Base-by-base conservation (phyloP, 1,139 yeast species). In the Blastobotrys arbuscula region DNA sequence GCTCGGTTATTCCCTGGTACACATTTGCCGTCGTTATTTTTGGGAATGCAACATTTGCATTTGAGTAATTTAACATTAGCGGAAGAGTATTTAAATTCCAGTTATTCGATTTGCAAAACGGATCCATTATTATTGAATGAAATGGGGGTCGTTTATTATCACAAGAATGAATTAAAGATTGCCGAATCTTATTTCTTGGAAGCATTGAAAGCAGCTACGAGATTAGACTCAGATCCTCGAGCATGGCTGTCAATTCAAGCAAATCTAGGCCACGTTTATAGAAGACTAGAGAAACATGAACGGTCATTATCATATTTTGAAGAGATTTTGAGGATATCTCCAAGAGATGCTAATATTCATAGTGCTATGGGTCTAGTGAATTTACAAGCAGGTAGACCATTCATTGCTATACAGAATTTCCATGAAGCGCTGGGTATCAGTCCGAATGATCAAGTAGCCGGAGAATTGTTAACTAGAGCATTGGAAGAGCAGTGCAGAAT, bases 11-110 rank as follows among this genome's bases (percentile, higher is more conserved):
- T 92, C 61, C 97, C 96, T 0, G 98, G 98, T 2, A 84, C 94
- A 5, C 97, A 92, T 66, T 69, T 90, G 45, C 98, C 98, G 2
- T 82, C 86, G 58, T 70, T 94, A 51, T 92, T 87, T 60, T 73
- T 94, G 44, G 99, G 98, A 2, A 94, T 92, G 96, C 97, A 94
- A 68, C 94, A 92, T 66, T 70, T 89, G 55, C 90, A 87, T 55
- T 84, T 92, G 80, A 84, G 83, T 62, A 90, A 90, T 59, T 70
- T 86, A 47, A 77, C 82, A 13, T 71, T 92, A 49, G 90, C 97
- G 0, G 92, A 87, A 57, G 97, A 92, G 62, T 92, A 90, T 61
- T 74, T 94, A 31, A 70, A 76, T 50, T 78, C 92, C 10, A 79
- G 97, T 1, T 82, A 81, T 59, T 80, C 81, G 35, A 79, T 89